phyloP scores from a whole-genome alignment of 768 basidiomycete species.

The Cyclocybe aegerita region DNA sequence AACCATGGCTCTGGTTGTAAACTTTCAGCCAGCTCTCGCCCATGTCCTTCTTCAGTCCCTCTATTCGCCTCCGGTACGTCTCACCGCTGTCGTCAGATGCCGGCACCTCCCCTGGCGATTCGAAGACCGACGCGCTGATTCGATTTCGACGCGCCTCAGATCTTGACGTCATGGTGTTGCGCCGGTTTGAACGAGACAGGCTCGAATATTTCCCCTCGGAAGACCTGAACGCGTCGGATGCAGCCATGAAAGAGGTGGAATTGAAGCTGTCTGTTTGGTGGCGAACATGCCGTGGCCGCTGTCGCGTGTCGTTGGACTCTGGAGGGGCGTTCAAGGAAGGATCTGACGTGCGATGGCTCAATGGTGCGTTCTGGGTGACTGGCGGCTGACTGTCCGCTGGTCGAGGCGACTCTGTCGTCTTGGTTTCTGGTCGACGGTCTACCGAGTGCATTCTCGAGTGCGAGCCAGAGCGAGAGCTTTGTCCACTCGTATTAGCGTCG shows the following conservation, averaged over 20 bases:
- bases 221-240: too few relatives aligned
- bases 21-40: slow-evolving; percentile 90
- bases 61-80: slow-evolving; percentile 73
- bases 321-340: not conserved
- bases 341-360: not conserved
- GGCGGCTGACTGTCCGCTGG: too few relatives aligned
- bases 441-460: slow-evolving; percentile 35
- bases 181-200: not conserved
- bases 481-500: slow-evolving; percentile 48
- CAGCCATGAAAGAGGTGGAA: slow-evolving; percentile 6
- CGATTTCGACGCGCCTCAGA: slow-evolving; percentile 49
- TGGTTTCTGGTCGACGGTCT: slow-evolving; percentile 7
- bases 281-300: slow-evolving; percentile 44
- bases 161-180: slow-evolving; percentile 23
- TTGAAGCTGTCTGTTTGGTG: slow-evolving; percentile 47
- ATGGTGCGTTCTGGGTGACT: not conserved
- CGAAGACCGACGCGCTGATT: slow-evolving; percentile 62
- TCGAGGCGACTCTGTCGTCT: too few relatives aligned
- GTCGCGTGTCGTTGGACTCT: slow-evolving; percentile 13
- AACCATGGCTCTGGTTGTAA: slow-evolving; percentile 45
- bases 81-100: slow-evolving; percentile 50
- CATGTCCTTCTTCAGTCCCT: slow-evolving; percentile 83
- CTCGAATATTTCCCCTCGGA: not conserved
- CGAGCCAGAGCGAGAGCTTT: slow-evolving; percentile 19
- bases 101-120: slow-evolving; percentile 34